These are phyloP conservation scores for Prunus dulcis DNA, from an alignment of 306 rosid species.

Conservation along the genomic window DNA sequence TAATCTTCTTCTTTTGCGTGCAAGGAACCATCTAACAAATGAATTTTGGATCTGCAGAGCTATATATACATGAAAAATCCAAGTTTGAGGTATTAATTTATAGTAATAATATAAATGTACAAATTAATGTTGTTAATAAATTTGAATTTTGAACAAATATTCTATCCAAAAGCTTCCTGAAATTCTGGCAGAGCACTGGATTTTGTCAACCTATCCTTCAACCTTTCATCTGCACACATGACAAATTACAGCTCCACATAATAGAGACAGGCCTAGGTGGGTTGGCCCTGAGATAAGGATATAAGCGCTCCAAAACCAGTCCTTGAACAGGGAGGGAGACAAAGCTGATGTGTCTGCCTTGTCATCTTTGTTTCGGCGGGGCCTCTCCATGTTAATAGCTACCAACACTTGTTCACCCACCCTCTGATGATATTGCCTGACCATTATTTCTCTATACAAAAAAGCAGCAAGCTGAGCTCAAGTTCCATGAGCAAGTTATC, in stretches of 20 bases:
- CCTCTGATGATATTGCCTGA: background rate
- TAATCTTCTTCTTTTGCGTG: no score
- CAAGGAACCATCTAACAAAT: no score
- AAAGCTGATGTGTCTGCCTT: constrained; percentile 34
- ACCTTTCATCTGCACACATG: background rate
- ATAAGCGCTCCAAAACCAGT: constrained; percentile 11
- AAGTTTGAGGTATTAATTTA: background rate
- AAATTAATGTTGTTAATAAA: background rate
- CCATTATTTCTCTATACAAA: background rate
- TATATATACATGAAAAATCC: background rate
- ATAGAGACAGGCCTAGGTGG: constrained; percentile 28
- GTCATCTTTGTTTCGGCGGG: constrained; percentile 28
- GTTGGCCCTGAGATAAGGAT: constrained; percentile 34
- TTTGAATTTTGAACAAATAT: background rate
- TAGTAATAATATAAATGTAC: background rate
- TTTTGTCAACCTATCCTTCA: background rate
- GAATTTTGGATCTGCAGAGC: no score
- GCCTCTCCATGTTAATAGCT: background rate
- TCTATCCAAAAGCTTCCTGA: background rate
- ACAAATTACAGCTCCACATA: constrained; percentile 25
- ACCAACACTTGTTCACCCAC: constrained; percentile 38
- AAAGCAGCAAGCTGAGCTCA: background rate
- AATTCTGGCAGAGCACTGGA: background rate
- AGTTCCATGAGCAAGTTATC: background rate
- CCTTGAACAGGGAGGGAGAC: constrained; percentile 32